Conservation (phyloP, 495 filamentous ascomycete species). For the Penicillium goetzii region DNA sequence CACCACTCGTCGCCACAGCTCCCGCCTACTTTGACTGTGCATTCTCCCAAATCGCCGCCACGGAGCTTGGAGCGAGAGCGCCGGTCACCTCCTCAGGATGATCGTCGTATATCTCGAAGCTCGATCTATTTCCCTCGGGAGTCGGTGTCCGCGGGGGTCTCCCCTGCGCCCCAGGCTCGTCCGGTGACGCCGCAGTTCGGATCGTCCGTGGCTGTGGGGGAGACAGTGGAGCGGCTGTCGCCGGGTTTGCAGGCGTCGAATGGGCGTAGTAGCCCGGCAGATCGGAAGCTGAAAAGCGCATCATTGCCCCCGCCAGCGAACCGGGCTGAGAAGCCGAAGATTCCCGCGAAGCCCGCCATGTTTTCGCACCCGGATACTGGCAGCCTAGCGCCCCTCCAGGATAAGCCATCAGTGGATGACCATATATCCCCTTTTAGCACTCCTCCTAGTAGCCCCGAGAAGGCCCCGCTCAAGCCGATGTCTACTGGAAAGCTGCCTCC, state of each 20-base stretch:
- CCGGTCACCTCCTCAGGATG: constrained; percentile 23
- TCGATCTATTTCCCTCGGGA: constrained; percentile 34
- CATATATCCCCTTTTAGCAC: constrained; percentile 86
- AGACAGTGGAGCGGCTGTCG: constrained; percentile 55
- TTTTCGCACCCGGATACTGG: constrained; percentile 37
- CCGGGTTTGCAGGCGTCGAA: constrained; percentile 40
- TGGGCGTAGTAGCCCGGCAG: constrained; percentile 29
- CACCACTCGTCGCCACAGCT: constrained; percentile 59
- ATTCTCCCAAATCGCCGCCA: constrained; percentile 77
- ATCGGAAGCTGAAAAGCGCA: constrained; percentile 43
- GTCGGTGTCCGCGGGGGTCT: constrained; percentile 41
- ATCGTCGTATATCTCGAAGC: constrained; percentile 32
- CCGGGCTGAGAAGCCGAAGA: constrained; percentile 79
- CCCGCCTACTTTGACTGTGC: constrained; percentile 70
- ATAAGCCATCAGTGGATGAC: constrained; percentile 47
- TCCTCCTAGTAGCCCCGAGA: constrained; percentile 78
- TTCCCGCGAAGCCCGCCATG: constrained; percentile 54
- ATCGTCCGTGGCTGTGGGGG: constrained; percentile 54
- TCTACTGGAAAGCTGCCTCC: constrained; percentile 20
- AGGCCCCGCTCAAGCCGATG: constrained; percentile 37
- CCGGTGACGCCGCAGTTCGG: constrained; percentile 53
- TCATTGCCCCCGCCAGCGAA: constrained; percentile 74
- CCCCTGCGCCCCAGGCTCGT: constrained; percentile 47
- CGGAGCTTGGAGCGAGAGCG: constrained; percentile 35
- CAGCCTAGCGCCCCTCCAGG: constrained; percentile 42